Base-by-base conservation (phyloP, 495 filamentous ascomycete genomes). In the Recurvomyces mirabilis region DNA sequence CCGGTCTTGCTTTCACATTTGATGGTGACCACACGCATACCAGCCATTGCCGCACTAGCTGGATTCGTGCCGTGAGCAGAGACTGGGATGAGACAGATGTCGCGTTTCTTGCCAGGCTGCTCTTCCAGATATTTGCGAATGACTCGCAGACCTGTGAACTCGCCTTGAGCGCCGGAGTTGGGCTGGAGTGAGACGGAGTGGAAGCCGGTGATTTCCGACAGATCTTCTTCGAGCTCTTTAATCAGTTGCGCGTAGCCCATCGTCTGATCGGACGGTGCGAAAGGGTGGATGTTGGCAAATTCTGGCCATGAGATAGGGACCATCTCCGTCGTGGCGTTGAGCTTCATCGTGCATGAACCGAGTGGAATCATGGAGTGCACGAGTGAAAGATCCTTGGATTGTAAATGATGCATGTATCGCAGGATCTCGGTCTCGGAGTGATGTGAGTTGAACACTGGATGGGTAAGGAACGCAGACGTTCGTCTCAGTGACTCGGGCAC, bases 321-420 rank as follows among this genome's bases (percentile, higher is more conserved):
- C 84, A 93, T 96, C 62, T 96, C 89, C 13, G 84, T 83, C 24
- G 89, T 93, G 44, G 84, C 87, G 58, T 98, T 98, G 32, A 98
- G 79, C 72, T 98, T 98, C 91, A 98, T 98, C 18, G 91, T 98
- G 70, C 91, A 98, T 14, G 93, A 96, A 21, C 91, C 91, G n/a
- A 98, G 76, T 5, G 91, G 88, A 51, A 98, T 98, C 91, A 98
- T 98, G 10, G 93, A 96, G 67, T 96, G 93, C 5, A 83, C 83
- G 29, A 96, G 70, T 14, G 93, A 96, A 4, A 98, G 69, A 61
- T 98, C 91, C 63, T 94, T 94, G 31, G 87, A 94, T 63, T 94
- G 84, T 7, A 98, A 73, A 62, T 94, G 86, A 52, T 86, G 76
- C 43, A 96, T 94, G 67, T 98, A 98, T 29, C 91, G 81, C 29